These are phyloP conservation scores for Lyophyllum shimeji DNA, from an alignment of 768 basidiomycete species.

Conservation along the genomic window DNA sequence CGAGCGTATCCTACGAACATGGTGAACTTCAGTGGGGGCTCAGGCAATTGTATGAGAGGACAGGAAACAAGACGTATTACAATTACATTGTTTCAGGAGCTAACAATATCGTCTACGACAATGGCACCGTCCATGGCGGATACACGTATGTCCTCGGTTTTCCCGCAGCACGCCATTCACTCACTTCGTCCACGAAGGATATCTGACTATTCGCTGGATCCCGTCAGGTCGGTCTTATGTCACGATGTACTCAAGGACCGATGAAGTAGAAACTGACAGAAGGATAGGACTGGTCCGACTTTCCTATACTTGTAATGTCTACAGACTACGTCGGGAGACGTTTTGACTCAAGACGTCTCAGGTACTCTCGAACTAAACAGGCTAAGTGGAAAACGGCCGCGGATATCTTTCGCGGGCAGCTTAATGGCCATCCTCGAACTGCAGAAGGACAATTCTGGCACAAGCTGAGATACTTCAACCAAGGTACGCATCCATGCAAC, in stretches of 20 bases:
- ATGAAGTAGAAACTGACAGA: neutral
- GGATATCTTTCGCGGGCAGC: slow-evolving; percentile 36
- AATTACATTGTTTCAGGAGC: slow-evolving; percentile 38
- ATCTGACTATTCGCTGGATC: slow-evolving; percentile 33
- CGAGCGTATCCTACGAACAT: slow-evolving; percentile 40
- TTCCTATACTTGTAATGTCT: slow-evolving; percentile 36
- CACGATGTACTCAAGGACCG: neutral
- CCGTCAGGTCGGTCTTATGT: slow-evolving; percentile 27
- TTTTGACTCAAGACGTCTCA: slow-evolving; percentile 31
- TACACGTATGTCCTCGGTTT: slow-evolving; percentile 31
- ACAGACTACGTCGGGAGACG: slow-evolving; percentile 22
- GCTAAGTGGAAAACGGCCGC: slow-evolving; percentile 42
- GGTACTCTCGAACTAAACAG: slow-evolving; percentile 29
- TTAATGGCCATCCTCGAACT: slow-evolving; percentile 44
- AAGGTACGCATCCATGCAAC: slow-evolving; percentile 30
- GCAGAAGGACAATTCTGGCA: slow-evolving; percentile 49
- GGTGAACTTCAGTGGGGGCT: slow-evolving; percentile 42
- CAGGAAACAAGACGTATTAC: slow-evolving; percentile 41
- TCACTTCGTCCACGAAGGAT: slow-evolving; percentile 19
- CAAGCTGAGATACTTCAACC: slow-evolving; percentile 39
- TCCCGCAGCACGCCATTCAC: neutral
- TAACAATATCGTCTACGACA: slow-evolving; percentile 35
- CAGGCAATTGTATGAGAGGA: slow-evolving; percentile 36
- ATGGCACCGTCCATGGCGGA: slow-evolving; percentile 37
- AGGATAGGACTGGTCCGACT: slow-evolving; percentile 35